These are phyloP conservation scores for Cytidiella melzeri DNA, from an alignment of 768 basidiomycete genomes.

Conservation along the genomic window DNA sequence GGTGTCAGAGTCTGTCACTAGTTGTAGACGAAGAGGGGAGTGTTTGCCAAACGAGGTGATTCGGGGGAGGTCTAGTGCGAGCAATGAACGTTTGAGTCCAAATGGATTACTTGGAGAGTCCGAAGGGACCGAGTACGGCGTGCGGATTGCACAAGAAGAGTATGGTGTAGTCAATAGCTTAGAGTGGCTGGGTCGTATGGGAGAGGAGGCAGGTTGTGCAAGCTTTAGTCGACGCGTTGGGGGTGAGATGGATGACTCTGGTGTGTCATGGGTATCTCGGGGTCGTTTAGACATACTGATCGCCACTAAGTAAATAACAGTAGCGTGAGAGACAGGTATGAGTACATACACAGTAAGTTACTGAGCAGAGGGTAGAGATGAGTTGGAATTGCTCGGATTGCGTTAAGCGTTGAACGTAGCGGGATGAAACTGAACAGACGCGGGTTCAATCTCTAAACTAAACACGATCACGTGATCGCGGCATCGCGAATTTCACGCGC, in stretches of 20 bases:
- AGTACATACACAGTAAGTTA: not conserved
- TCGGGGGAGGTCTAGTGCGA: conserved; percentile 30
- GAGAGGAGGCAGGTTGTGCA: conserved; percentile 16
- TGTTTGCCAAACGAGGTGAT: conserved; percentile 52
- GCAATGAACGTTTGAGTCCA: conserved; percentile 42
- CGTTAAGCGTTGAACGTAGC: too few relatives aligned
- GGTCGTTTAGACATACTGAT: conserved; percentile 25
- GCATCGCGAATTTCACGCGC: too few relatives aligned
- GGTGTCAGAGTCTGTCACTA: conserved; percentile 24
- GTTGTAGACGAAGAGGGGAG: conserved; percentile 57
- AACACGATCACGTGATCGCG: too few relatives aligned
- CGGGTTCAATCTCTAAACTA: too few relatives aligned
- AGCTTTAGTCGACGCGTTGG: conserved; percentile 22
- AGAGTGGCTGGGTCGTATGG: conserved; percentile 27
- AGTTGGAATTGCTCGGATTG: not conserved
- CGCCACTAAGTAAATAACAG: too few relatives aligned
- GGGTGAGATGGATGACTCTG: conserved; percentile 24
- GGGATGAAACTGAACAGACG: too few relatives aligned
- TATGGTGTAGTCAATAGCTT: conserved; percentile 25
- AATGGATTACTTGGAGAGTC: conserved; percentile 74
- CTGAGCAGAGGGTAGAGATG: not conserved
- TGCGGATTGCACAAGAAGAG: conserved; percentile 15
- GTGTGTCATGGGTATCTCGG: conserved; percentile 22
- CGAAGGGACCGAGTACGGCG: conserved; percentile 34
- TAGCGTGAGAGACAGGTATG: not conserved